phyloP scores from a whole-genome alignment of 352 stramenopile species.

The Phytophthora ramorum region DNA sequence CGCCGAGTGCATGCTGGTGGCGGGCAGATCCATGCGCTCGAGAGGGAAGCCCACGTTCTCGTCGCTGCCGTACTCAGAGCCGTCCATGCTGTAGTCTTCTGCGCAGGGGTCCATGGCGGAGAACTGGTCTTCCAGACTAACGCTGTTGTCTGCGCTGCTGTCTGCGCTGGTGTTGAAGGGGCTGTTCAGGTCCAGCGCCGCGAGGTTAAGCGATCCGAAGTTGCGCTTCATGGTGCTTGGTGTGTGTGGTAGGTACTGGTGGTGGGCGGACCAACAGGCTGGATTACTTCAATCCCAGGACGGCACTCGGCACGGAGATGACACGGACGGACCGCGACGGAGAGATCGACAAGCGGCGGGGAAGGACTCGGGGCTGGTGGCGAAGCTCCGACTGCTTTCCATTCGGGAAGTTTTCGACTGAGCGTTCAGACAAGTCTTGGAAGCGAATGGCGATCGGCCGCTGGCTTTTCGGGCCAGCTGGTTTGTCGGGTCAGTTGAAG shows the following conservation, averaged over 20 bases:
- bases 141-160: too few species aligned
- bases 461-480: conserved; percentile 25
- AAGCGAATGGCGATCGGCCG: conserved; percentile 23
- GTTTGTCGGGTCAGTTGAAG: conserved; percentile 23
- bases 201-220: conserved; percentile 61
- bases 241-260: too few species aligned
- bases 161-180: conserved; percentile 16
- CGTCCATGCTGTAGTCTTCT: conserved; percentile 35
- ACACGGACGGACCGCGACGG: conserved; percentile 7
- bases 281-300: conserved; percentile 36
- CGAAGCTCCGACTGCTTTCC: conserved; percentile 30
- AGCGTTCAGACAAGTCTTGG: conserved; percentile 12
- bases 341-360: conserved; percentile 9
- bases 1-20: conserved; percentile 10
- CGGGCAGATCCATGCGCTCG: conserved; percentile 30
- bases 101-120: conserved; percentile 35
- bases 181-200: conserved; percentile 47
- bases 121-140: conserved; percentile 34
- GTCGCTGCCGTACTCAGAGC: conserved; percentile 39
- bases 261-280: conserved; percentile 4
- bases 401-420: conserved; percentile 48
- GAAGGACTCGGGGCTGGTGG: conserved; percentile 11
- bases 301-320: conserved; percentile 22
- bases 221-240: conserved; percentile 53
- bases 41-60: conserved; percentile 48